Conservation (phyloP, 768 basidiomycete species). For the Scleroderma bovista region DNA sequence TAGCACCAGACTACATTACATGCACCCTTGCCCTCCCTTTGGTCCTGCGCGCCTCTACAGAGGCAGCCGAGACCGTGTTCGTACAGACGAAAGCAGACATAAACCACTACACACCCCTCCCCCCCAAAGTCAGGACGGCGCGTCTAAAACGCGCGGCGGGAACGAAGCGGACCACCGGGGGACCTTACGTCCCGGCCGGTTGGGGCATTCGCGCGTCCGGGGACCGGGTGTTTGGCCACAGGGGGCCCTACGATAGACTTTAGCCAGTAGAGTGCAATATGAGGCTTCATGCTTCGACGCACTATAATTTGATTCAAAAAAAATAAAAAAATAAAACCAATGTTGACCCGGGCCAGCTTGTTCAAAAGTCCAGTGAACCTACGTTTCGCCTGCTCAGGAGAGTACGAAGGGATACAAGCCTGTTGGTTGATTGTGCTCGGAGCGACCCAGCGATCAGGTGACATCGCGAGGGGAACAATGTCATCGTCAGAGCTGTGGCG, state of each 20-base stretch:
- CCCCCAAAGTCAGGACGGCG: not conserved
- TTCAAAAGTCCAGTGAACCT: not conserved
- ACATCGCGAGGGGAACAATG: not conserved
- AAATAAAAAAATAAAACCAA: not conserved
- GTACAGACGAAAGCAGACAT: not conserved
- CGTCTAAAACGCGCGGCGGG: not conserved
- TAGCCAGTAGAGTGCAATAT: no score
- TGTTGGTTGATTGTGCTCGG: not conserved
- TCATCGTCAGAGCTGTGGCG: not conserved
- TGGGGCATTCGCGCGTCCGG: not conserved
- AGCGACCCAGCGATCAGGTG: not conserved
- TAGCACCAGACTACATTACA: no score
- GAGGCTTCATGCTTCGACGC: no score
- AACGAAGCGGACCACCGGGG: not conserved
- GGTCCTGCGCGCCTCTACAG: not conserved
- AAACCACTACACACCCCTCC: not conserved
- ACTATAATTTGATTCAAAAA: no score
- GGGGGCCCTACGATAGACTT: no score
- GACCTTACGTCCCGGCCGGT: not conserved
- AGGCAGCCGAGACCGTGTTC: not conserved
- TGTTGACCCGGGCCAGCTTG: not conserved
- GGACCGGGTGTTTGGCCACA: no score
- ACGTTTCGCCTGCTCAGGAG: not conserved
- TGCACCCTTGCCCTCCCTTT: no score
- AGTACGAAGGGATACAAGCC: not conserved